Evolutionary conservation across 345 rosid genomes (phyloP).

Genomic region (Citrus cavaleriei): DNA sequence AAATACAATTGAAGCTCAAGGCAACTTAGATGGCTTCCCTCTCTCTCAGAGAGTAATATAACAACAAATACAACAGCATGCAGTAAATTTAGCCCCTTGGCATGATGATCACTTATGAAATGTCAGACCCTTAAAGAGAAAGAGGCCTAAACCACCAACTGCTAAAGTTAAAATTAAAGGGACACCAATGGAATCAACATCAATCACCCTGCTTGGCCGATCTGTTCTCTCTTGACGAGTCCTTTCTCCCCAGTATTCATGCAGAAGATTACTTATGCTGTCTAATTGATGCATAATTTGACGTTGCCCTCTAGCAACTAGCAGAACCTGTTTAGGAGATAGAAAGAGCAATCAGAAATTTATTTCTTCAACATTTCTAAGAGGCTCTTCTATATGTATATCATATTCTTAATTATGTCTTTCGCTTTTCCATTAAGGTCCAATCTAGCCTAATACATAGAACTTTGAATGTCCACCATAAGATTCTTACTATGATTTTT

Average conservation of each 20-base stretch:
- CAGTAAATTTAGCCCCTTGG: neutral
- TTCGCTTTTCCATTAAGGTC: neutral
- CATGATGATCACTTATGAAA: slow-evolving; percentile 28
- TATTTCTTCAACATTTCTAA: neutral
- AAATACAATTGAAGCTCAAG: neutral
- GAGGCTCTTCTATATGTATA: no score
- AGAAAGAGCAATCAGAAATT: neutral
- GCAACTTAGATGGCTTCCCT: neutral
- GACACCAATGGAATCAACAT: slow-evolving; percentile 27
- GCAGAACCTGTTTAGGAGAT: slow-evolving; percentile 45
- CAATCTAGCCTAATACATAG: neutral
- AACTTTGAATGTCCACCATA: neutral
- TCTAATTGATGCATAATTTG: slow-evolving; percentile 88
- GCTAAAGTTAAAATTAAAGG: slow-evolving; percentile 64
- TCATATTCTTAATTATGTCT: neutral
- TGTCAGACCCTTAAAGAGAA: slow-evolving; percentile 35
- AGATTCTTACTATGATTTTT: neutral
- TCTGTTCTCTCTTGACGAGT: slow-evolving; percentile 49
- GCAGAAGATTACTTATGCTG: slow-evolving; percentile 68
- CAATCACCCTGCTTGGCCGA: slow-evolving; percentile 25
- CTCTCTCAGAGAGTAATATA: neutral
- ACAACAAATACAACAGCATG: neutral
- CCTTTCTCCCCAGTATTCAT: slow-evolving; percentile 65
- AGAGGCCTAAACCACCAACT: slow-evolving; percentile 56
- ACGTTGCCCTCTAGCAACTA: slow-evolving; percentile 72